Base-by-base conservation (phyloP, 2,329 filamentous ascomycete species). In the Septoria linicola region DNA sequence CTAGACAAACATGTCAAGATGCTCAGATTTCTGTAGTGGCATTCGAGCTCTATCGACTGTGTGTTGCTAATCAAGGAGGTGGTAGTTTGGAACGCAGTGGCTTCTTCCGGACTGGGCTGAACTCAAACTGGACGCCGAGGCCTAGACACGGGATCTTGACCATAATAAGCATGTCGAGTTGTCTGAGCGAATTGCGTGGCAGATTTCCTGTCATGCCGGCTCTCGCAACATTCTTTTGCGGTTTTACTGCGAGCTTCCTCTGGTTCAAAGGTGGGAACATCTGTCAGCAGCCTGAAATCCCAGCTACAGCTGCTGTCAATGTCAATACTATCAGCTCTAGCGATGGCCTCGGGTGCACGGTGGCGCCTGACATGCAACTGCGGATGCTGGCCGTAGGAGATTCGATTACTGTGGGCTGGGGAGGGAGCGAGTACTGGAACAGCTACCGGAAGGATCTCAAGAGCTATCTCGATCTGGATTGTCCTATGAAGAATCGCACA, bases 371-470 rank as follows among this genome's bases (percentile, higher is more conserved):
- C 21, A 41, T 25, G 14, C 14, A 46, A 2, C 23, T 52, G 14
- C 49, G 49, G 3, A 52, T 52, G 30, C 39, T 52, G 2, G 20
- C 43, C 10, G 37, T 52, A 13, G 49, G 49, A n/a, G 49, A 52
- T 31, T 47, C 42, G 20, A 52, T 52, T 20, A 52, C 49, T 7
- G 49, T 39, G 13, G 49, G 49, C n/a, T 52, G 49, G 49, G 49
- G 49, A 16, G 39, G 40, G 4, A 40, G 36, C 14, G 37, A 47
- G 23, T 41, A 47, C 17, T 45, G 42, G 41, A 52, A 44, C 16
- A 32, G 35, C n/a, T 52, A 52, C 40, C 49, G 49, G 6, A 20
- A 47, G 31, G 42, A 46, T 23, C 27, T 52, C 20, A 39, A 36
- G 20, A 41, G 41, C 20, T 37, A 14, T 14, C 23, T 52, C 7